Evolutionary conservation across 1,284 basidiomycete species (phyloP), one percentile per base, ranked within the genome.

Genomic region (Exsudoporus floridanus): DNA sequence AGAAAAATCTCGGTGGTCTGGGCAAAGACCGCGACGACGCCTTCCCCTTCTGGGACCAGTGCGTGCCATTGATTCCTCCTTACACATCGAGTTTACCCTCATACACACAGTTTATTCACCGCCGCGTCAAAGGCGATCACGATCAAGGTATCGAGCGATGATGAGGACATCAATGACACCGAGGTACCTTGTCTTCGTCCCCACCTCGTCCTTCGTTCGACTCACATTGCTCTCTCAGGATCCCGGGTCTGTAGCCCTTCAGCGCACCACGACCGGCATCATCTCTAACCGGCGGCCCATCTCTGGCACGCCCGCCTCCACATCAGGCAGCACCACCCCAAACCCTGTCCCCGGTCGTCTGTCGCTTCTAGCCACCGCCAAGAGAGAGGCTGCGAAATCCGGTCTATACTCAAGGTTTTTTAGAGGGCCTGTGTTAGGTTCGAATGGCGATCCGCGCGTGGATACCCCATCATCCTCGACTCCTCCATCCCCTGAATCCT

Each of bases 1-100:
- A 96, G 77, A 90, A 88, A 74, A 90, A 80, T 5, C 76, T 95
- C 19, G 73, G 82, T 16, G 94, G 94, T 1, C 73, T 97, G 49
- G 94, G 94, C 50, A 93, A 92, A 69, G 92, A 96, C 70, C 79
- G 93, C 56, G 93, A 95, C 66, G 92, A 94, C 60, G 90, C 91
- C 0, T 93, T 94, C 66, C 91, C 92, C 43, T 97, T 96, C 81
- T 97, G 93, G 93, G 93, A 97, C 70, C 91, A 94, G 92, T 94
- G 62, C 70, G 88, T 80, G 44, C 50, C 5, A 43, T 39, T 28
- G 12, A 37, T 43, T 25, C 42, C 28, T 23, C 28, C 23, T 4
- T 16, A 14, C 7, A 3, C 37, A 1, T 33, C 27, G 19, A 14
- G 18, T 18, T 46, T 9, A 46, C 36, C 28, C 7, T n/a, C 18